Percentiles rank a stretch among this genome's conserved stretches.
These are phyloP conservation scores for Cystobasidium tubakii DNA, from an alignment of 768 basidiomycete genomes.

Conservation along the genomic window DNA sequence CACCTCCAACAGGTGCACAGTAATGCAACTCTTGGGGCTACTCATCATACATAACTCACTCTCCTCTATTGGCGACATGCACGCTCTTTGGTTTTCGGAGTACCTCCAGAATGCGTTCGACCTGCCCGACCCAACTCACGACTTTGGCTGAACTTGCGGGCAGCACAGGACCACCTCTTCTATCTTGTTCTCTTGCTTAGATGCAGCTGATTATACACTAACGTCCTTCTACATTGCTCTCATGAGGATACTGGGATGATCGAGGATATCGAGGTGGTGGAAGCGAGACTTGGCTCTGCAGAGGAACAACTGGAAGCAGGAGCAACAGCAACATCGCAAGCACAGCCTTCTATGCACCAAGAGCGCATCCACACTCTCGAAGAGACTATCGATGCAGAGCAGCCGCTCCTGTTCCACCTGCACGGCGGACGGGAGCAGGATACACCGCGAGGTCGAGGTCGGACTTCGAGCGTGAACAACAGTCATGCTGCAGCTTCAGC, in stretches of 20 bases:
- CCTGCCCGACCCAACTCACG: too few relatives aligned
- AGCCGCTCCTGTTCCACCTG: conserved; percentile 14
- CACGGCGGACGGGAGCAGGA: neutral
- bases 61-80: too few relatives aligned
- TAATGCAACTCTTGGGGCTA: too few relatives aligned
- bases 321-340: neutral
- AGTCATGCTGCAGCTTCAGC: neutral
- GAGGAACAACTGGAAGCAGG: conserved; percentile 11
- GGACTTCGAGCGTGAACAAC: neutral
- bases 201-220: too few relatives aligned
- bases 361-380: conserved; percentile 1
- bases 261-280: neutral
- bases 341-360: conserved; percentile 6
- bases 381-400: conserved; percentile 4
- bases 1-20: neutral
- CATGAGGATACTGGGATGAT: neutral
- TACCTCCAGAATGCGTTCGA: too few relatives aligned
- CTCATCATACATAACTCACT: too few relatives aligned
- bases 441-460: neutral
- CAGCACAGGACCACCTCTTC: too few relatives aligned
- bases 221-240: too few relatives aligned
- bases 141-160: too few relatives aligned
- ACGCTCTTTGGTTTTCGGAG: too few relatives aligned
- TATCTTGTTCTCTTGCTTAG: too few relatives aligned
- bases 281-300: neutral